These are phyloP conservation scores for Scutellaria barbata DNA, from an alignment of 257 asterid species.

Conservation along the genomic window DNA sequence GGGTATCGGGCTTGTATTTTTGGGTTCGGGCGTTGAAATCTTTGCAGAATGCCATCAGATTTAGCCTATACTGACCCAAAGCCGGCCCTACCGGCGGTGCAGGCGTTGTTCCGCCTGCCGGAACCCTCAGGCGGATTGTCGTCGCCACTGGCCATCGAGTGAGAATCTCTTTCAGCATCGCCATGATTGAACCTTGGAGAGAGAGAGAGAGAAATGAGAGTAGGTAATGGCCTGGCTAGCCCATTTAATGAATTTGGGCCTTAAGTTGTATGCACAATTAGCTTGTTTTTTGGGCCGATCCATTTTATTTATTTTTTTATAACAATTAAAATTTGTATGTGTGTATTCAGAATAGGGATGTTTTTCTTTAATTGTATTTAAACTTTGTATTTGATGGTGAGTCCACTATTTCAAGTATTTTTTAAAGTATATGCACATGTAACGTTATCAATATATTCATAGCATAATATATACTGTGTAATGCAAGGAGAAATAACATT, in stretches of 20 bases:
- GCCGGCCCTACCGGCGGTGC: conserved; percentile 96
- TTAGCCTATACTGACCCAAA: conserved; percentile 78
- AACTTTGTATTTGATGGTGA: no score
- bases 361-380: no score
- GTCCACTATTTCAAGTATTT: no score
- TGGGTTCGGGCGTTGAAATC: conserved; percentile 88
- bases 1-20: conserved; percentile 82
- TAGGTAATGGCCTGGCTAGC: not conserved
- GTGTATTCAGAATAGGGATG: no score
- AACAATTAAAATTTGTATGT: no score
- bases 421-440: no score
- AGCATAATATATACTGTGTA: no score
- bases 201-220: not conserved
- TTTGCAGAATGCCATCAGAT: conserved; percentile 93
- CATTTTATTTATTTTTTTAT: no score
- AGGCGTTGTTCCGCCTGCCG: conserved; percentile 86
- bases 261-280: no score
- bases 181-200: conserved; percentile 43
- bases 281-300: no score
- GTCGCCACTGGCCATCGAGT: conserved; percentile 88
- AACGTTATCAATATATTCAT: no score
- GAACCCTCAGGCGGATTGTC: conserved; percentile 84
- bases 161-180: conserved; percentile 78
- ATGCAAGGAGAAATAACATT: no score
- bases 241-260: conserved; percentile 8